Evolutionary conservation across 2,329 filamentous ascomycete species (phyloP), one percentile per base, ranked within the genome.

Genomic region (Colletotrichum liaoningense): DNA sequence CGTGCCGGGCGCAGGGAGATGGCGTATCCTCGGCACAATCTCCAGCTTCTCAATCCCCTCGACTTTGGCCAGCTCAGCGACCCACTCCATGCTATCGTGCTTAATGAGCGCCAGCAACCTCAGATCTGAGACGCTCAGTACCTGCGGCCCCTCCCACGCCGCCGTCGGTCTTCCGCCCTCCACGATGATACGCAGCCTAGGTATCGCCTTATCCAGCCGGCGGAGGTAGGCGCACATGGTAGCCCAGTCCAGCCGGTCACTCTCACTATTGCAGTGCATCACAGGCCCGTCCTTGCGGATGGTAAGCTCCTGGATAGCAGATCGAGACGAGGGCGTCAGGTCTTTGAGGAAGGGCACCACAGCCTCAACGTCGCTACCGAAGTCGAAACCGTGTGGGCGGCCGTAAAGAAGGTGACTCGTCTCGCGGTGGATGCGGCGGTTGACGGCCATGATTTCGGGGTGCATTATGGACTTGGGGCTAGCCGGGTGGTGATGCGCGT

Each of bases 311-410:
- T 83, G 82, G 72, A 92, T 80, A 59, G 87, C 81, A 11, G 80
- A 78, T 42, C 88, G 84, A 2, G 87, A 86, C 22, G 79, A 76
- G 1, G 86, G 83, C 2, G 87, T 89, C 42, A 91, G 84, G 78
- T 92, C 89, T 38, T 83, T 82, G 52, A 93, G 82, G 78, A 92
- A 92, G 0, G 90, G 89, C 1, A 87, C 84, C 6, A 90, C 85
- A 19, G 90, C 89, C 79, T 92, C 90, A 75, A 92, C 84, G 79
- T 90, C 85, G 60, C 85, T 84, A 74, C 87, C 88, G 79, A 93
- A 93, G 77, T 88, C 86, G 79, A 92, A 92, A 0, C 83, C 83
- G 78, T 91, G 88, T 68, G 79, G 82, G 8, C 83, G 84, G 8
- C 83, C 84, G 79, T 92, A 93, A 4, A 93, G 82, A 19, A 89